Conservation (phyloP, 371 early-diverging fungal genomes). For the Mucor irregularis region DNA sequence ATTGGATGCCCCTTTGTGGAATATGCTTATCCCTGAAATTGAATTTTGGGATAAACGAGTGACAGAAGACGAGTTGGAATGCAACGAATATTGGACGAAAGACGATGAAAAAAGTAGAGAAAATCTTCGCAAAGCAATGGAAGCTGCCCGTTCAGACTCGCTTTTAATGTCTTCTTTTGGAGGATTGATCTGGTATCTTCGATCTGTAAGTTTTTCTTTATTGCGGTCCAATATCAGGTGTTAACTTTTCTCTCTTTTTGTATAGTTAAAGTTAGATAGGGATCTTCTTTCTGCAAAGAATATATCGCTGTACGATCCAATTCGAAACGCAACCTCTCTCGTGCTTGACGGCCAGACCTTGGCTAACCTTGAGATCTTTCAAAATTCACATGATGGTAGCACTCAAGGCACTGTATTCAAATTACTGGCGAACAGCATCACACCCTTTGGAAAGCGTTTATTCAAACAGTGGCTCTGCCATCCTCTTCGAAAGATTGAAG, state of each 20-base stretch:
- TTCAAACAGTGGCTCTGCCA: slow-evolving; percentile 93
- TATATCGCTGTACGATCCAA: slow-evolving; percentile 79
- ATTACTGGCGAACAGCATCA: slow-evolving; percentile 82
- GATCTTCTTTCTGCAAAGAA: slow-evolving; percentile 85
- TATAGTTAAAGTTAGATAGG: slow-evolving; percentile 78
- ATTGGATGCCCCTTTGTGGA: slow-evolving; percentile 66
- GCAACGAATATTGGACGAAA: slow-evolving; percentile 67
- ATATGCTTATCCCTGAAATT: slow-evolving; percentile 64
- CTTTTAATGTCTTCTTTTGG: slow-evolving; percentile 73
- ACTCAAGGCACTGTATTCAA: slow-evolving; percentile 86
- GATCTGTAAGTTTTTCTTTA: slow-evolving; percentile 49
- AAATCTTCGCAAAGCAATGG: slow-evolving; percentile 1
- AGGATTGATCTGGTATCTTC: slow-evolving; percentile 79
- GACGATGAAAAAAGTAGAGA: slow-evolving; percentile 1
- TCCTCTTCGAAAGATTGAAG: slow-evolving; percentile 73
- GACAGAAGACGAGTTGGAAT: slow-evolving; percentile 70
- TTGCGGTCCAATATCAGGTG: too few species aligned
- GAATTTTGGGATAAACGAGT: slow-evolving; percentile 86
- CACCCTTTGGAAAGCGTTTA: slow-evolving; percentile 89
- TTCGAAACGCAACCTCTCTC: slow-evolving; percentile 64
- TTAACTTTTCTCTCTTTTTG: not conserved
- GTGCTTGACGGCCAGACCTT: slow-evolving; percentile 95
- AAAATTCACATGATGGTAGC: slow-evolving; percentile 78
- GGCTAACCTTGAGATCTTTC: slow-evolving; percentile 92
- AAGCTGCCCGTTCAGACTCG: slow-evolving; percentile 27